phyloP scores from a whole-genome alignment of 1,284 basidiomycete species.

The Stereum hirsutum region DNA sequence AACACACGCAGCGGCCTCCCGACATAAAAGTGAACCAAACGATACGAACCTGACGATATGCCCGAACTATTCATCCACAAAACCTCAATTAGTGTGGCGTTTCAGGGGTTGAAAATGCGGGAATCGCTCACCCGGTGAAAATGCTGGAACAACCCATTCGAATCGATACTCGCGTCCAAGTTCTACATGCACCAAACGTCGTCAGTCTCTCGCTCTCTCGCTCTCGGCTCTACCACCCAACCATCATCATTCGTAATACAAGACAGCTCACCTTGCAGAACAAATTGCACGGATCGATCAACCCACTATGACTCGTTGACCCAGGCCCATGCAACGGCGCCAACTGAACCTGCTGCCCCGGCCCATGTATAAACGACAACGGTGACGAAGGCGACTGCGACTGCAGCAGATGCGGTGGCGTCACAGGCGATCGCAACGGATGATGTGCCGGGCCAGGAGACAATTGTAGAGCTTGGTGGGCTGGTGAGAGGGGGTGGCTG shows the following conservation, averaged over 20 bases:
- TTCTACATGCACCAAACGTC: slow-evolving; percentile 62
- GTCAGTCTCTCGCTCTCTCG: too few species aligned
- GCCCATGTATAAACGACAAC: slow-evolving; percentile 68
- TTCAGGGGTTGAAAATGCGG: not conserved
- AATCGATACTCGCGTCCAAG: slow-evolving; percentile 77
- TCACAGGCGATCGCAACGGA: slow-evolving; percentile 24
- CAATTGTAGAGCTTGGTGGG: slow-evolving; percentile 39
- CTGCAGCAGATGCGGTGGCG: slow-evolving; percentile 78
- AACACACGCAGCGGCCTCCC: too few species aligned
- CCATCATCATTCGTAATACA: too few species aligned
- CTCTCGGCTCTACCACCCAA: too few species aligned
- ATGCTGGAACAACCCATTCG: slow-evolving; percentile 71
- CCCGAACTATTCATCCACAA: slow-evolving; percentile 46
- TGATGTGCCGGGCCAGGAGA: slow-evolving; percentile 47
- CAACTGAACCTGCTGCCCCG: slow-evolving; percentile 82
- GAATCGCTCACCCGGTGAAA: slow-evolving; percentile 59
- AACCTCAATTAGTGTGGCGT: not conserved
- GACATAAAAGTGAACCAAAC: too few species aligned
- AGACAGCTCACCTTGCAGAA: slow-evolving; percentile 85
- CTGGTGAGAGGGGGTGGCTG: too few species aligned
- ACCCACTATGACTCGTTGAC: slow-evolving; percentile 70
- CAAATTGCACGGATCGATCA: slow-evolving; percentile 87
- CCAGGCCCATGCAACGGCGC: slow-evolving; percentile 68
- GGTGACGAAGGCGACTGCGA: slow-evolving; percentile 85
- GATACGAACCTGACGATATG: slow-evolving; percentile 82